Evolutionary conservation across 805 yeast genomes (phyloP), one percentile per base, ranked within the genome.

Genomic region (Ogataea nitratoaversa): DNA sequence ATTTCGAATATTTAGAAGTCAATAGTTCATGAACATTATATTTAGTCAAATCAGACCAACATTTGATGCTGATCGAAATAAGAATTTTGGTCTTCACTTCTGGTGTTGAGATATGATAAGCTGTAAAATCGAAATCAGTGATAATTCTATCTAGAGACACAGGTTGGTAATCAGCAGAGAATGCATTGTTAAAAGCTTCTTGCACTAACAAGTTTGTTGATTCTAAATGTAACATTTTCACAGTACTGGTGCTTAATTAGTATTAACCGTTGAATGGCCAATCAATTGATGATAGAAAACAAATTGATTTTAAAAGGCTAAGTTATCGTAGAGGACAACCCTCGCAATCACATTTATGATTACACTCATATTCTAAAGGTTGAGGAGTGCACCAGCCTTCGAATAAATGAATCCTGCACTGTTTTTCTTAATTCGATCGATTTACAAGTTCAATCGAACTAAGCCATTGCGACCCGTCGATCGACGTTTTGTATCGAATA

Each of bases 71-170:
- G 38, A 88, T 69, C 19, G 93, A 83, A 19, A 88, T 66, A 48
- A 84, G 67, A 43, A 88, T 64, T 59, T 74, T 56, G 27, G 80
- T 62, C 66, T 83, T 86, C 44, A 78, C 70, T 50, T 81, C 89
- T 2, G 90, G 86, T n/a, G 95, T 91, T 35, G 95, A 83, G 46
- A 93, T 71, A 63, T 91, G 98, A 65, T 85, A 90, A 23, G 93
- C 85, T 36, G 96, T 95, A 67, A 88, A 88, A 64, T 93, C 99
- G 54, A 93, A 93, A 68, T 93, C 99, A 30, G 95, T 82, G 47
- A 93, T 78, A 46, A 91, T 80, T 62, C 97, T 78, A 65, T 93
- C 97, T 47, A 88, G 70, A 5, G 78, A 66, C 36, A 73, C 60
- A 3, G 76, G 72, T 19, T 62, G 66, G 36, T 66, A 67, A 18